A percentile compares a stretch with the other conserved stretches of the same genome.
Evolutionary conservation across 2,329 filamentous ascomycete species (phyloP).

Genomic region (Epichloe baconii): DNA sequence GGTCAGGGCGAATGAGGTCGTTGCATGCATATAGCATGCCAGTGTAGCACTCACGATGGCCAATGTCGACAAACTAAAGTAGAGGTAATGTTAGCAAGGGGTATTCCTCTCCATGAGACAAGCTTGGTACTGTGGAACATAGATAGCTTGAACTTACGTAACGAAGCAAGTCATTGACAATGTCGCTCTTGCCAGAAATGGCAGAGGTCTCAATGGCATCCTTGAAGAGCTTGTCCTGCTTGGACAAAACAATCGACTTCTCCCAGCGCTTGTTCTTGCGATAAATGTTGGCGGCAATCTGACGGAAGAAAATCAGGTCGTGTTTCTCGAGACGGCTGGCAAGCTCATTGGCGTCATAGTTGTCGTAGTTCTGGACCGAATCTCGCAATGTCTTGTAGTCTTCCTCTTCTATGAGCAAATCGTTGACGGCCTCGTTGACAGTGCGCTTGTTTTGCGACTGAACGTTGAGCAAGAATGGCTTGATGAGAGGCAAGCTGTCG

Average conservation of each 20-base stretch:
- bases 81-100: slow-evolving; percentile 14
- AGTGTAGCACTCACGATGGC: slow-evolving; percentile 98
- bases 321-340: slow-evolving; percentile 92
- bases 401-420: slow-evolving; percentile 94
- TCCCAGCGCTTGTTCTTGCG: slow-evolving; percentile 99
- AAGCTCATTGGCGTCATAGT: slow-evolving; percentile 91
- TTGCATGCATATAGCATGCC: slow-evolving; percentile 99
- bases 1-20: slow-evolving; percentile 84
- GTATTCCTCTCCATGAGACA: no score
- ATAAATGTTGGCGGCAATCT: slow-evolving; percentile 96
- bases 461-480: slow-evolving; percentile 94
- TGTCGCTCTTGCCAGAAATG: slow-evolving; percentile 76
- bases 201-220: slow-evolving; percentile 97
- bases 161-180: slow-evolving; percentile 88
- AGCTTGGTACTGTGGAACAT: background rate
- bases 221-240: slow-evolving; percentile 99
- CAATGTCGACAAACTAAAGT: slow-evolving; percentile 88
- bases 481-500: slow-evolving; percentile 95
- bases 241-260: slow-evolving; percentile 93
- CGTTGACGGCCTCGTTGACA: slow-evolving; percentile 96
- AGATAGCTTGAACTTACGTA: slow-evolving; percentile 59
- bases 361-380: slow-evolving; percentile 97
- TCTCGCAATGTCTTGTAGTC: slow-evolving; percentile 98
- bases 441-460: slow-evolving; percentile 96
- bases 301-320: slow-evolving; percentile 96